Evolutionary conservation across 176 grass and related monocot species (phyloP).

Genomic region (Typha latifolia): DNA sequence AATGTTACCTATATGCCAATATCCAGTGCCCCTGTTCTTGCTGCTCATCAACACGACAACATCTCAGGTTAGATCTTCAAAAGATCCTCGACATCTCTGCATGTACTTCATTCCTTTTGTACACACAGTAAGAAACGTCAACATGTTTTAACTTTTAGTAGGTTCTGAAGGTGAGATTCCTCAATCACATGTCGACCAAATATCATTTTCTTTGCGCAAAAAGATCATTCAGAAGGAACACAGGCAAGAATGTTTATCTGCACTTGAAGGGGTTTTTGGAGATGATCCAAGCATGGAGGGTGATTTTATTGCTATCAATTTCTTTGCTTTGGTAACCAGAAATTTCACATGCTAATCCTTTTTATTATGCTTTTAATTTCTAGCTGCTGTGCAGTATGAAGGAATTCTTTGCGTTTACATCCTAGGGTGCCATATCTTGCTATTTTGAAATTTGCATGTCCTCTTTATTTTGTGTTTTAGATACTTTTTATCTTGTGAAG

Average conservation of each 20-base stretch:
- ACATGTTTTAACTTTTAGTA: background rate
- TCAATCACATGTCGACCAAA: conserved; percentile 23
- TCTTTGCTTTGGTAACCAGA: conserved; percentile 68
- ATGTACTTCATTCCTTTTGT: background rate
- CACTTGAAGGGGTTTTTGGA: conserved; percentile 61
- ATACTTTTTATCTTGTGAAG: background rate
- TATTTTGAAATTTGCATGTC: background rate
- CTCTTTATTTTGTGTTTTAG: background rate
- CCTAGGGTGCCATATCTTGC: background rate
- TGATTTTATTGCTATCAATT: conserved; percentile 79
- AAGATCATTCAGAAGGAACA: conserved; percentile 48
- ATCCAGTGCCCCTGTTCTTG: conserved; percentile 52
- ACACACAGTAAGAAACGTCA: background rate
- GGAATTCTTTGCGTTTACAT: background rate
- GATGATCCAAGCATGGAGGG: conserved; percentile 24
- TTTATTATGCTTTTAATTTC: background rate
- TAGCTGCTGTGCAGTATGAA: too few relatives aligned
- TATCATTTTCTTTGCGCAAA: conserved; percentile 42
- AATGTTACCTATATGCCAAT: conserved; percentile 54
- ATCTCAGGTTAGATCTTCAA: conserved; percentile 36
- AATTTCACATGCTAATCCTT: background rate
- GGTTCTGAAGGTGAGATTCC: conserved; percentile 28
- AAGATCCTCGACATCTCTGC: background rate
- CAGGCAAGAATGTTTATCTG: conserved; percentile 63
- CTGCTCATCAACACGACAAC: conserved; percentile 35